Conservation (phyloP, 164 flowering plant genomes). For the Nelumbo lutea region DNA sequence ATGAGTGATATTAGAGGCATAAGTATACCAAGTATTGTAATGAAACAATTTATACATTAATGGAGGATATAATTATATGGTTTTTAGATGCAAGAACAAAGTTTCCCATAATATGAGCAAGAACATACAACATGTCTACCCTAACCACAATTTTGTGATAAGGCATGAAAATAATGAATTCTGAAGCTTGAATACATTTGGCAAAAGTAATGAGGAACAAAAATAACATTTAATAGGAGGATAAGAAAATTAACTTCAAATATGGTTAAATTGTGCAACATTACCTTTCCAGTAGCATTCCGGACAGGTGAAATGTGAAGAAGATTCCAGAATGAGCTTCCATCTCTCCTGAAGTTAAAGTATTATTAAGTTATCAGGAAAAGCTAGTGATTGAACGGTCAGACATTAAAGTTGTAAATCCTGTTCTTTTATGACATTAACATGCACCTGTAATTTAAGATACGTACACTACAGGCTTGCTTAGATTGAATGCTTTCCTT, state of each 20-base stretch:
- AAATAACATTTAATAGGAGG: neutral
- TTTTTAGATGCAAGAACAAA: neutral
- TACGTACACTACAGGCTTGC: conserved; percentile 75
- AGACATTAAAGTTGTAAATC: neutral
- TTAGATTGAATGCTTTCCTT: conserved; percentile 47
- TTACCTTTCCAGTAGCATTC: conserved; percentile 92
- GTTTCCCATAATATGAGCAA: neutral
- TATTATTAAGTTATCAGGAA: conserved; percentile 3
- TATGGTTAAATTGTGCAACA: neutral
- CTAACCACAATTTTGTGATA: neutral
- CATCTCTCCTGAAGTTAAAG: conserved; percentile 63
- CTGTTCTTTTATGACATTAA: conserved; percentile 5
- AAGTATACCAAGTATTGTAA: no score
- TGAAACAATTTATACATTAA: neutral
- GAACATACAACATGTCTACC: neutral
- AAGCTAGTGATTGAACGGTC: neutral
- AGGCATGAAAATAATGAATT: neutral
- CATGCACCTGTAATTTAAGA: conserved; percentile 82
- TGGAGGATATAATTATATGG: neutral
- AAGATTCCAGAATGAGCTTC: conserved; percentile 76
- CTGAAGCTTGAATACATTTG: neutral
- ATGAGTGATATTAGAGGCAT: no score
- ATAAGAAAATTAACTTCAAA: neutral
- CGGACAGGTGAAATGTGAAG: conserved; percentile 89
- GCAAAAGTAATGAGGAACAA: neutral